Evolutionary conservation across 768 basidiomycete species (phyloP).

Genomic region (Boletus rubropictus): DNA sequence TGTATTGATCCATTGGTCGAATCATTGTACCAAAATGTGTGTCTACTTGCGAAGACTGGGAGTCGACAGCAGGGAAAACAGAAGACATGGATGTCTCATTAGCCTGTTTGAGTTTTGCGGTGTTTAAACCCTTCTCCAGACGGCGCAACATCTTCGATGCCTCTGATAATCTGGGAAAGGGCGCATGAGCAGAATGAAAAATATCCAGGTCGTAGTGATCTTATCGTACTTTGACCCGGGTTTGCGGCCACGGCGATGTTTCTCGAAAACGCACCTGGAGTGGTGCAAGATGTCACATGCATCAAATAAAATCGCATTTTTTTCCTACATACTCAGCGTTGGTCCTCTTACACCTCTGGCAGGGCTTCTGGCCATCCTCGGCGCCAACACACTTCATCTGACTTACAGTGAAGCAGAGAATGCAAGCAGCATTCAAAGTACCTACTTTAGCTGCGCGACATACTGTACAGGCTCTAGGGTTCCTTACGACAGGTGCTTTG

Average conservation of each 20-base stretch:
- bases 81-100: conserved; percentile 30
- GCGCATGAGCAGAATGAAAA: conserved; percentile 6
- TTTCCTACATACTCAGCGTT: conserved; percentile 57
- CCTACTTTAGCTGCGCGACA: conserved; percentile 77
- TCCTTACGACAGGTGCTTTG: conserved; percentile 42
- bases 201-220: conserved; percentile 3
- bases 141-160: conserved; percentile 86
- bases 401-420: conserved; percentile 12
- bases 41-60: conserved; percentile 23
- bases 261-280: conserved; percentile 76
- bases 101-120: conserved; percentile 64
- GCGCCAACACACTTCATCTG: conserved; percentile 92
- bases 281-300: conserved; percentile 13
- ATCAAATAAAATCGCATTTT: conserved; percentile 1
- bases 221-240: conserved; percentile 77
- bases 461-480: conserved; percentile 71
- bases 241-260: conserved; percentile 82
- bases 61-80: conserved; percentile 31
- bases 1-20: conserved; percentile 28
- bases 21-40: conserved; percentile 27
- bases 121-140: conserved; percentile 77
- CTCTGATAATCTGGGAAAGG: conserved; percentile 61
- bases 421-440: conserved; percentile 12
- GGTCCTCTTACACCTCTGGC: conserved; percentile 79
- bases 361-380: conserved; percentile 75